phyloP scores from a whole-genome alignment of 2,329 filamentous ascomycete species.

The Neopestalotiopsis rosae region DNA sequence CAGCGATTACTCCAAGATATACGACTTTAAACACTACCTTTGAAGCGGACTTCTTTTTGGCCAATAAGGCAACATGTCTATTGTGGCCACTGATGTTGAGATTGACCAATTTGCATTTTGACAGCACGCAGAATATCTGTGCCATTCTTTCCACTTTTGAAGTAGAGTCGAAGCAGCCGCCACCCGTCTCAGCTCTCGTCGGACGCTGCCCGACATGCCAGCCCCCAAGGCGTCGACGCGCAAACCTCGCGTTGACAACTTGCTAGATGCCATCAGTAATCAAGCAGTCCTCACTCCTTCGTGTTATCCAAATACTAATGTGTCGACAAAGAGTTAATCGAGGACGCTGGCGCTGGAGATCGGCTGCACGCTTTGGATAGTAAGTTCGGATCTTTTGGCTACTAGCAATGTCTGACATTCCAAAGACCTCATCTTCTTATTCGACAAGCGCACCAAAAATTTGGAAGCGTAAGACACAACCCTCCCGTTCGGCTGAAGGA shows the following conservation, averaged over 20 bases:
- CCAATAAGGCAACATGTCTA: background rate
- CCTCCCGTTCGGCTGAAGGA: background rate
- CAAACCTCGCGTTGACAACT: background rate
- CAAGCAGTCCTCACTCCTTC: background rate
- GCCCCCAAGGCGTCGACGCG: background rate
- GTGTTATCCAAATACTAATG: background rate
- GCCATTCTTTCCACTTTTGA: background rate
- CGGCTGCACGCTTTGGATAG: slow-evolving; percentile 48
- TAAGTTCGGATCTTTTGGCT: slow-evolving; percentile 26
- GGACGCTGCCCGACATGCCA: background rate
- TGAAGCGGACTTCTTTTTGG: background rate
- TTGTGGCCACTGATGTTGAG: background rate
- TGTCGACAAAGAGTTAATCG: background rate
- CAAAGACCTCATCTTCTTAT: slow-evolving; percentile 43
- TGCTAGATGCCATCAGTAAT: background rate
- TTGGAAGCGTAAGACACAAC: slow-evolving; percentile 39
- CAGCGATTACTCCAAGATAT: too few species aligned
- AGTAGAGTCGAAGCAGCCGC: background rate
- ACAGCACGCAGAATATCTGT: background rate
- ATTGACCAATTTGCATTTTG: background rate
- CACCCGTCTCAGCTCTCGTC: background rate
- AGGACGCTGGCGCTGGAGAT: slow-evolving; percentile 32
- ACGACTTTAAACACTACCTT: too few species aligned
- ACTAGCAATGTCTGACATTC: background rate
- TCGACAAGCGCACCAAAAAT: slow-evolving; percentile 41